Conservation (phyloP, 2,329 filamentous ascomycete genomes). For the Phialophora verrucosa region DNA sequence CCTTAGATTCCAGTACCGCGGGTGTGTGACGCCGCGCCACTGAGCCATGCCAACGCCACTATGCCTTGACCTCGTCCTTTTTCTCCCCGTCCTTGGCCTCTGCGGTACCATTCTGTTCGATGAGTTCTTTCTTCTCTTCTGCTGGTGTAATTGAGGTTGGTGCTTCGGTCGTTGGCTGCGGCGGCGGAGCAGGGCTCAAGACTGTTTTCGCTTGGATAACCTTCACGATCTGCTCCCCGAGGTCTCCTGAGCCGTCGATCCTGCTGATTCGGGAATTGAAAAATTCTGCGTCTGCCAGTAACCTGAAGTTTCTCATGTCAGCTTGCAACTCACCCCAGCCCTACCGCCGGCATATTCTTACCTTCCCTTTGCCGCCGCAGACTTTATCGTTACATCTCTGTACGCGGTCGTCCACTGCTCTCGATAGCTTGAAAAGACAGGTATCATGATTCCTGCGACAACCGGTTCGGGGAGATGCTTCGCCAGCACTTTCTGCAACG, state of each 20-base stretch:
- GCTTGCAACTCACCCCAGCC: conserved; percentile 34
- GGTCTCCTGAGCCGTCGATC: conserved; percentile 77
- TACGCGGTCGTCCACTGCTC: conserved; percentile 78
- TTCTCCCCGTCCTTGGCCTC: not conserved
- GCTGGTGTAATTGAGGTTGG: not conserved
- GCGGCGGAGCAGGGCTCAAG: conserved; percentile 14
- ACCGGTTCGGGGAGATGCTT: conserved; percentile 80
- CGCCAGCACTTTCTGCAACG: conserved; percentile 79
- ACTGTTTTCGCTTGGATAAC: conserved; percentile 48
- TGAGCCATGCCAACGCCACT: conserved; percentile 7
- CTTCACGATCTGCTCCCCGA: conserved; percentile 71
- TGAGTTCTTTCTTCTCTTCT: conserved; percentile 1
- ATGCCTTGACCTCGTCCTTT: conserved; percentile 16
- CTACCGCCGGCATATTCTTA: conserved; percentile 52
- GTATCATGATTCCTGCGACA: conserved; percentile 81
- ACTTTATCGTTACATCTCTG: conserved; percentile 67
- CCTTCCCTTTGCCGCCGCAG: conserved; percentile 72
- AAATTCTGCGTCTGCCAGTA: conserved; percentile 76
- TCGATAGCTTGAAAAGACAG: conserved; percentile 81
- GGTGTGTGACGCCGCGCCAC: not conserved
- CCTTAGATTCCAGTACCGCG: not conserved
- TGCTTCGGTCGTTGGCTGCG: not conserved
- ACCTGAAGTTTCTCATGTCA: conserved; percentile 49
- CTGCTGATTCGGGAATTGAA: conserved; percentile 74
- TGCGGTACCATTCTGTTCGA: not conserved